Conservation (phyloP, 169 alveolate genomes). For the Eimeria zaria region DNA sequence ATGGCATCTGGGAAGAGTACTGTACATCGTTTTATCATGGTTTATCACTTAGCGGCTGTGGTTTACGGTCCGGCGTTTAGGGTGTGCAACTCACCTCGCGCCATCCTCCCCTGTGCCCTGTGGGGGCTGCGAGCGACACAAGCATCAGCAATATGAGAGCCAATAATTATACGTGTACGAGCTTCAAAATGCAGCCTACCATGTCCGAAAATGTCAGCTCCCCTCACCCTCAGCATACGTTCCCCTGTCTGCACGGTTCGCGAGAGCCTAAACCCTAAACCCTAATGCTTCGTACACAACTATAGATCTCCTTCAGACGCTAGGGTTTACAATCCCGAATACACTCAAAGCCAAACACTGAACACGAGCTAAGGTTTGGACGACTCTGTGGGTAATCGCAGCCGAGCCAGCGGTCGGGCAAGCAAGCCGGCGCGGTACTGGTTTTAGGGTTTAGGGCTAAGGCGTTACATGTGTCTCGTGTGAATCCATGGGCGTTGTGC, state of each 20-base stretch:
- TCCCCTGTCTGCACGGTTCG: not conserved
- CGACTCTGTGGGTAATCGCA: not conserved
- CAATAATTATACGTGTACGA: not conserved
- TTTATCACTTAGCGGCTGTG: not conserved
- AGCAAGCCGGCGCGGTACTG: not conserved
- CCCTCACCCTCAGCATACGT: not conserved
- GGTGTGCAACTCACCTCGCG: slow-evolving; percentile 26
- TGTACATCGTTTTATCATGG: no score
- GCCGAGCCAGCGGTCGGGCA: slow-evolving; percentile 5
- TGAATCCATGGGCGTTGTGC: slow-evolving; percentile 74
- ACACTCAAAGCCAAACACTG: not conserved
- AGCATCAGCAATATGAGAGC: not conserved
- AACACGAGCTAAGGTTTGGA: not conserved
- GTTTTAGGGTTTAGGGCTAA: not conserved
- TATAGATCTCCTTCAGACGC: not conserved
- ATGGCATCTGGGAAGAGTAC: not conserved
- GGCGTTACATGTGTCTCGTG: slow-evolving; percentile 63
- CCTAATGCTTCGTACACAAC: not conserved
- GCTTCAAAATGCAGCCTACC: not conserved
- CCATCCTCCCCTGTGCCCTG: slow-evolving; percentile 64
- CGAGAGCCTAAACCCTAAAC: not conserved
- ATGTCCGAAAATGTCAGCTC: not conserved
- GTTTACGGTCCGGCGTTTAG: not conserved
- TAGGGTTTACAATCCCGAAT: not conserved
- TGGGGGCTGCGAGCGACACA: slow-evolving; percentile 43